Evolutionary conservation across 108 stramenopile species (phyloP).

Genomic region (Discostella pseudostelligera): DNA sequence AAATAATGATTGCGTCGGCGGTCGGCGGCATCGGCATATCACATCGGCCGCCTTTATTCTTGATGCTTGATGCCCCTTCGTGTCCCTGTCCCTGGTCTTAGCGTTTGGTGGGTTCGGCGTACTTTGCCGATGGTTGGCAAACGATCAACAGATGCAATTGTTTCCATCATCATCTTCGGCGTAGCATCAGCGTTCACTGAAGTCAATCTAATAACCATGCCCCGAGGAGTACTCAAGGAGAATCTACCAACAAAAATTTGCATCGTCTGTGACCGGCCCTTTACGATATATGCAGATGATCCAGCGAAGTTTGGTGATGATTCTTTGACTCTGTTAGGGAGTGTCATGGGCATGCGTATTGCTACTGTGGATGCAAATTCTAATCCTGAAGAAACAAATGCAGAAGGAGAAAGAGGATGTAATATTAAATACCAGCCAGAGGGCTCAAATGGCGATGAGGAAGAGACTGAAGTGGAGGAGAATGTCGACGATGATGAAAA

Average conservation of each 20-base stretch:
- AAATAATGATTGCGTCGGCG: no score
- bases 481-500: background rate
- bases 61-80: no score
- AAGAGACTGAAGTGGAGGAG: background rate
- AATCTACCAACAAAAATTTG: conserved; percentile 72
- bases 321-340: background rate
- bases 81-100: no score
- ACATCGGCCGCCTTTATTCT: no score
- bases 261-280: conserved; percentile 64
- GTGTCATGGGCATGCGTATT: background rate
- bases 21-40: no score
- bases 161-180: no score
- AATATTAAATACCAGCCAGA: no score
- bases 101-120: no score
- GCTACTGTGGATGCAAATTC: background rate
- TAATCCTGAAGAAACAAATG: background rate
- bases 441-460: background rate
- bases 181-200: no score
- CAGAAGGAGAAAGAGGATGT: background rate
- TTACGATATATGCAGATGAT: conserved; percentile 25
- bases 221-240: conserved; percentile 55
- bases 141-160: no score
- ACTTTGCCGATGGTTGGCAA: no score
- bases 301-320: background rate
- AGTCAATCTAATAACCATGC: conserved; percentile 12